These are phyloP conservation scores for Stagonosporopsis rhizophila DNA, from an alignment of 2,329 filamentous ascomycete genomes.

Conservation along the genomic window DNA sequence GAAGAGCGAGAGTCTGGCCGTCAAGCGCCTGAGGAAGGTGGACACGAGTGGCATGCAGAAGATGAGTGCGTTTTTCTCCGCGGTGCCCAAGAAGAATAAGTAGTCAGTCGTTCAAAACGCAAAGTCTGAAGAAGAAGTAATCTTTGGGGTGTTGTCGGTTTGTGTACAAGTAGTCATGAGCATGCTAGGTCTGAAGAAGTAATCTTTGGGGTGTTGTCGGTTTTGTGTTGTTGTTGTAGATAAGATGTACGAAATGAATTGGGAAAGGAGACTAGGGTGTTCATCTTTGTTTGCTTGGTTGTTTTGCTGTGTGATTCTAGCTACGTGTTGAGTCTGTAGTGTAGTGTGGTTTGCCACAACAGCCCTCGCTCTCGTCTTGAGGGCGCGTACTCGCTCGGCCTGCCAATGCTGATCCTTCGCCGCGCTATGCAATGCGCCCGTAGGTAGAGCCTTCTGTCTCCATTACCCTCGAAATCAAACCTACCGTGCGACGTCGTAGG, in stretches of 20 bases:
- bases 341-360: neutral
- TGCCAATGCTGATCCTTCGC: neutral
- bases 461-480: neutral
- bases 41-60: constrained; percentile 96
- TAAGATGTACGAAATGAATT: too few species aligned
- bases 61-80: constrained; percentile 91
- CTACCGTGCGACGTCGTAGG: constrained; percentile 2
- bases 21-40: constrained; percentile 85
- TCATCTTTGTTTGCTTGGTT: constrained; percentile 6
- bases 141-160: too few species aligned
- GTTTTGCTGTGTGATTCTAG: constrained; percentile 3
- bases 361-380: neutral
- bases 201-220: too few species aligned
- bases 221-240: too few species aligned
- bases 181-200: too few species aligned
- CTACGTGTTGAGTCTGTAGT: neutral
- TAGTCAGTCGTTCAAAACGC: too few species aligned
- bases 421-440: constrained; percentile 4
- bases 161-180: neutral
- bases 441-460: neutral
- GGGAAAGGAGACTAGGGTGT: neutral
- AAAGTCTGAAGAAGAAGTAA: too few species aligned
- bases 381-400: neutral
- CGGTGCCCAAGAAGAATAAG: constrained; percentile 54
- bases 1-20: constrained; percentile 77